phyloP scores from a whole-genome alignment of 2,329 filamentous ascomycete genomes.

The Ascochyta fabae region DNA sequence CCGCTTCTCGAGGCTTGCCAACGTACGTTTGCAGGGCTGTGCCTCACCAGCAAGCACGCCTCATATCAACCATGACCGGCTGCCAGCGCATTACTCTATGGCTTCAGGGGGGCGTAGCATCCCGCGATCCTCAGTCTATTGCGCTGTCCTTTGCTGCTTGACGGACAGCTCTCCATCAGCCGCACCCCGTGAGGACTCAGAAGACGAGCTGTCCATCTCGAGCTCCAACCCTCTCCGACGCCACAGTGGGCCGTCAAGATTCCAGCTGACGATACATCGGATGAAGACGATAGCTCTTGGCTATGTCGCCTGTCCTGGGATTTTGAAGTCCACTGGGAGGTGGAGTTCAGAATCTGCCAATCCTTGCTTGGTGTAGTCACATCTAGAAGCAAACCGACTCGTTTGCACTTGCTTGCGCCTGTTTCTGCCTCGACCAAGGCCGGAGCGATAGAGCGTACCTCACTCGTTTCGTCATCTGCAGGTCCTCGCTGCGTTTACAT shows the following conservation, averaged over 20 bases:
- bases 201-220: slow-evolving; percentile 3
- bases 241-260: slow-evolving; percentile 28
- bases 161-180: slow-evolving; percentile 22
- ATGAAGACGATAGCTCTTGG: slow-evolving; percentile 17
- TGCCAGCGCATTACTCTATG: slow-evolving; percentile 35
- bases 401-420: slow-evolving; percentile 2
- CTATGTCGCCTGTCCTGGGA: slow-evolving; percentile 17
- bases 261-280: slow-evolving; percentile 27
- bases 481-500: slow-evolving; percentile 36
- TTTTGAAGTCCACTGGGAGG: slow-evolving; percentile 15
- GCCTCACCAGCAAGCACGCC: slow-evolving; percentile 27
- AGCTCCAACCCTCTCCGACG: slow-evolving; percentile 19
- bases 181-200: slow-evolving; percentile 28
- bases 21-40: slow-evolving; percentile 30
- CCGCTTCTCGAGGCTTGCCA: slow-evolving; percentile 13
- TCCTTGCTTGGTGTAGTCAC: slow-evolving; percentile 11
- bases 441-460: not conserved
- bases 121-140: slow-evolving; percentile 20
- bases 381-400: slow-evolving; percentile 7
- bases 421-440: not conserved
- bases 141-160: slow-evolving; percentile 15
- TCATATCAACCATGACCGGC: slow-evolving; percentile 25
- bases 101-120: slow-evolving; percentile 23
- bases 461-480: slow-evolving; percentile 32
- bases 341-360: slow-evolving; percentile 21